Evolutionary conservation across 805 yeast species (phyloP), one percentile per base, ranked within the genome.

Genomic region (Kodamaea nitidulidarum): DNA sequence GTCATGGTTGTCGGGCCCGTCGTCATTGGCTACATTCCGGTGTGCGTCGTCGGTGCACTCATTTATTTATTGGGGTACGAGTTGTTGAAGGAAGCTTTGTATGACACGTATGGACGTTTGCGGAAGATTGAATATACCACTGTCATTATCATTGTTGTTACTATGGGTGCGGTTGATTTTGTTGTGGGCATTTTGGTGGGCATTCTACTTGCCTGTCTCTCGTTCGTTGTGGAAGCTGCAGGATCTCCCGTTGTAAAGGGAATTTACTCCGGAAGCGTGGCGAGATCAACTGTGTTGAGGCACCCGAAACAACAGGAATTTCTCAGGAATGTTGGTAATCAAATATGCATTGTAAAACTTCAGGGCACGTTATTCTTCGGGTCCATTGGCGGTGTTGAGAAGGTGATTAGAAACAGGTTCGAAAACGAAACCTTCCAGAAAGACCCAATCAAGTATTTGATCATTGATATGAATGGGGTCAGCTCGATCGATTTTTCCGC

Each of bases 121-220:
- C 72, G 80, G 26, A 69, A 60, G 16, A 83, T 86, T 49, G 98
- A 93, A 60, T 93, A 93, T 57, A 49, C 76, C 22, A 93, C 98
- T 2, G 83, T 93, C 42, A 60, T 84, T 7, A 79, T 83, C 6
- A 93, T 93, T 49, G 95, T 95, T n/a, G 63, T 88, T 21, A 82
- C 90, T 0, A 93, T 93, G 98, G 98, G 98, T 3, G 81, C 84
- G 1, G 83, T 87, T 75, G 98, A 93, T 63, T 93, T 93, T 58
- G 98, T 93, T 7, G 75, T 80, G 48, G 98, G 98, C 42, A 87
- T 93, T 21, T 65, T 91, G 40, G 90, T 83, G 14, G 98, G 98
- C 35, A 84, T 91, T 17, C 66, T 93, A 25, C 70, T 93, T 40
- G 98, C 98, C 0, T 90, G 96, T 58, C 75, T 91, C 52, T 84